phyloP scores from a whole-genome alignment of 2,329 filamentous ascomycete genomes.

The Alternaria sp. region DNA sequence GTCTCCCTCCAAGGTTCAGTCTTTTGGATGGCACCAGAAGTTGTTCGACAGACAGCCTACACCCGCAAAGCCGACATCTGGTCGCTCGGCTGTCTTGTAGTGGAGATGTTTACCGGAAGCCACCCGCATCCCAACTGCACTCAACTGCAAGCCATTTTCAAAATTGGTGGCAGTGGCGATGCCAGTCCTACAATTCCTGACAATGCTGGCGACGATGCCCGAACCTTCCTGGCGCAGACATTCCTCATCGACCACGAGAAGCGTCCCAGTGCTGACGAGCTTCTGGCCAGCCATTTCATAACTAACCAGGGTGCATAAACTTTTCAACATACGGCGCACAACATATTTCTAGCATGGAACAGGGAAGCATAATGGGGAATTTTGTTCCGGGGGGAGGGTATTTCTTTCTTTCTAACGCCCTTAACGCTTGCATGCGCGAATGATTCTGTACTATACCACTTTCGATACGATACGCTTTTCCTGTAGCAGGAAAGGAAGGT shows the following conservation, averaged over 20 bases:
- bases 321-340: constrained; percentile 10
- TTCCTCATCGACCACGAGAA: constrained; percentile 97
- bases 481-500: constrained; percentile 1
- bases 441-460: constrained; percentile 32
- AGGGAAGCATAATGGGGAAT: constrained; percentile 17
- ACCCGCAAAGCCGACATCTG: constrained; percentile 99
- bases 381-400: background rate
- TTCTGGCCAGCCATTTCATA: constrained; percentile 84
- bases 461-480: constrained; percentile 17
- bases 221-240: constrained; percentile 82
- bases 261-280: constrained; percentile 88
- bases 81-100: constrained; percentile 94
- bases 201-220: constrained; percentile 82
- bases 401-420: constrained; percentile 15
- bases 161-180: constrained; percentile 84
- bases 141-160: constrained; percentile 97
- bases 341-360: constrained; percentile 19
- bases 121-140: constrained; percentile 98
- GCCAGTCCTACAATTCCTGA: constrained; percentile 90
- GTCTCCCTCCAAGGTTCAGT: constrained; percentile 92
- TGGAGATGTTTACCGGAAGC: constrained; percentile 98
- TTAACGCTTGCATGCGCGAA: constrained; percentile 25
- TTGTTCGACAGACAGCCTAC: constrained; percentile 96
- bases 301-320: constrained; percentile 64
- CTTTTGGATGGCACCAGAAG: constrained; percentile 99